phyloP scores from a whole-genome alignment of 1,284 basidiomycete genomes.

The Chalciporus sp. region DNA sequence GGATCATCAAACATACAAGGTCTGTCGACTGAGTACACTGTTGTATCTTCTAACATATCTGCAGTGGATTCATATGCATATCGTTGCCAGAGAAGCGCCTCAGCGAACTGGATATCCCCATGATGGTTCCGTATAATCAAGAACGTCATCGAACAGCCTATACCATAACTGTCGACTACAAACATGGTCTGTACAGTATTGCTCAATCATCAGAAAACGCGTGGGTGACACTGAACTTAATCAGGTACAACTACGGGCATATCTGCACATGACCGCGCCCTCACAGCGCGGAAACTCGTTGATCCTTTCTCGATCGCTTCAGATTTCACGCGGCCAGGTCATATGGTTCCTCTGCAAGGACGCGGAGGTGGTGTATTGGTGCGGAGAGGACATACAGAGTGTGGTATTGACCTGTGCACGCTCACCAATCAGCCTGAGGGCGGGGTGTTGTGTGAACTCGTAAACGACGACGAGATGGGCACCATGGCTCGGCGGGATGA shows the following conservation, averaged over 20 bases:
- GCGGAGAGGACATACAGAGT: conserved; percentile 93
- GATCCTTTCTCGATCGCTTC: conserved; percentile 54
- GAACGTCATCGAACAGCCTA: conserved; percentile 95
- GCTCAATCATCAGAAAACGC: not conserved
- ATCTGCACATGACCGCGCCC: conserved; percentile 91
- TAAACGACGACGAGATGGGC: conserved; percentile 89
- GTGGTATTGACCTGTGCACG: conserved; percentile 84
- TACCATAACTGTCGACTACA: conserved; percentile 96
- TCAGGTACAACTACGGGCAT: conserved; percentile 94
- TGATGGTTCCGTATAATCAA: conserved; percentile 92
- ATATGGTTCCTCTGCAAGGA: conserved; percentile 92
- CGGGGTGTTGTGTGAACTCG: conserved; percentile 93
- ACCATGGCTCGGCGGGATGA: conserved; percentile 97
- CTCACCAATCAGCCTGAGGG: conserved; percentile 78
- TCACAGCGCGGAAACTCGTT: conserved; percentile 85
- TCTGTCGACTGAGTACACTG: conserved; percentile 38
- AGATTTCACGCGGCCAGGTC: conserved; percentile 93
- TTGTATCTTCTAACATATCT: conserved; percentile 10
- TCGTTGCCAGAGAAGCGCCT: conserved; percentile 80
- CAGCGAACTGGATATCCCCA: conserved; percentile 82
- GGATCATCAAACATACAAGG: conserved; percentile 98
- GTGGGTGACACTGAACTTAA: not conserved
- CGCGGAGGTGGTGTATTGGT: conserved; percentile 83
- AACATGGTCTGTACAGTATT: conserved; percentile 68
- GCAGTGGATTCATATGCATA: conserved; percentile 94